A percentile compares a stretch with the other conserved stretches of the same genome.
Conservation (phyloP, 2,329 filamentous ascomycete species). For the Incumbomyces delicatus region DNA sequence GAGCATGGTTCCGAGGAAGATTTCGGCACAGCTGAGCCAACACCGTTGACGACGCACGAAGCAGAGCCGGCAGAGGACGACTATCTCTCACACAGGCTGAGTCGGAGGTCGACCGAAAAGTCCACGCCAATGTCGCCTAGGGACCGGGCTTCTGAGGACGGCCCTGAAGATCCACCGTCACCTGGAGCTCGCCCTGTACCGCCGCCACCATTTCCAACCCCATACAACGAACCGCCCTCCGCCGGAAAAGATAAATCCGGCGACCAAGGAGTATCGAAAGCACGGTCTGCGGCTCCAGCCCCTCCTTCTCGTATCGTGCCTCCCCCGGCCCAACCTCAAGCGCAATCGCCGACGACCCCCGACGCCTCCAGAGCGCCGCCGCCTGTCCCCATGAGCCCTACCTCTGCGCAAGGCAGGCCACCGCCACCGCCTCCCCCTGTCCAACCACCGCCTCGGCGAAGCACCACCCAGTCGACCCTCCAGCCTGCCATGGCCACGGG, state of each 20-base stretch:
- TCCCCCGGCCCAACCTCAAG: conserved; percentile 17
- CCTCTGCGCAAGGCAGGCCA: conserved; percentile 45
- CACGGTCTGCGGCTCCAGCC: conserved; percentile 27
- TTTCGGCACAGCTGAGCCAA: conserved; percentile 12
- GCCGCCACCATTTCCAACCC: conserved; percentile 4
- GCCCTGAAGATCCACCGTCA: conserved; percentile 11
- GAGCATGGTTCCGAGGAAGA: conserved; percentile 33
- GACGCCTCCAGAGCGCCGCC: conserved; percentile 23
- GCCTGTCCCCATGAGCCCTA: conserved; percentile 26
- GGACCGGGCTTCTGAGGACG: conserved; percentile 36
- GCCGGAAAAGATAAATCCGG: background rate
- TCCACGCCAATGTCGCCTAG: conserved; percentile 38
- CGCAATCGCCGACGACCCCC: conserved; percentile 3
- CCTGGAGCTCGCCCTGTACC: conserved; percentile 10
- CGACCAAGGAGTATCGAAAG: conserved; percentile 19
- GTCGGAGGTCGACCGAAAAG: conserved; percentile 32
- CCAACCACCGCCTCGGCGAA: conserved; percentile 44
- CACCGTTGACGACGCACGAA: conserved; percentile 5
- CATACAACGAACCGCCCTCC: background rate
- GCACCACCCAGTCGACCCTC: conserved; percentile 47
- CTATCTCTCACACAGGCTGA: conserved; percentile 15
- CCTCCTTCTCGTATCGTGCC: conserved; percentile 33
- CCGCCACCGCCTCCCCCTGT: conserved; percentile 53
- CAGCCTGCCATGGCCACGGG: conserved; percentile 36
- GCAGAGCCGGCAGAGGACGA: background rate